Evolutionary conservation across 2,329 filamentous ascomycete genomes (phyloP), one percentile per base, ranked within the genome.

Genomic region (Canariomyces notabilis): DNA sequence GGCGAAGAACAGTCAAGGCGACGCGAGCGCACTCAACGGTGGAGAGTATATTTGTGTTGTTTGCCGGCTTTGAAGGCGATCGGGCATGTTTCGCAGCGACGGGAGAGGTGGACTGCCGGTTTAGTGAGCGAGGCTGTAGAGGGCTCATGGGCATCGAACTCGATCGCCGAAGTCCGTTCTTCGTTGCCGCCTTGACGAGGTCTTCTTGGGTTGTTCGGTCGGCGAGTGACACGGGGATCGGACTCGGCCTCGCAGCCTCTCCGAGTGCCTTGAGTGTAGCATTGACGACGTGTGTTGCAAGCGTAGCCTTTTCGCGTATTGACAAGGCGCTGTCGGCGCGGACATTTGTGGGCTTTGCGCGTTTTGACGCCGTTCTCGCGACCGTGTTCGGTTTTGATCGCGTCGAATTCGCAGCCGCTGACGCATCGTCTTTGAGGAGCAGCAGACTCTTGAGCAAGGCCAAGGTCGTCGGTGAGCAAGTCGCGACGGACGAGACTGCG

Each of bases 251-350:
- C 16, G 80, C 72, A 0, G 80, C 80, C 46, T 86, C 81, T n/a
- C 75, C 74, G 3, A 91, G 72, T 8, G 77, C 73, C 58, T 86
- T 89, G 32, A 90, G 71, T 1, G 82, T 75, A 6, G 72, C 70
- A 61, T 90, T 91, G 57, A 89, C 79, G 29, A 88, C 72, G 51
- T 89, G 79, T 0, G 85, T 88, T 11, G 86, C 85, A 29, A 90
- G 67, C 36, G 78, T 71, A 41, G 80, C 81, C 62, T 76, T 80
- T 48, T 88, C 83, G 56, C 76, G 79, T 5, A 71, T 61, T 4
- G 74, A 67, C 22, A 84, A 63, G 37, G 67, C 66, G 41, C 62
- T 63, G 26, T 71, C 55, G 9, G 49, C 45, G 32, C 47, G 43
- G 26, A 48, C 47, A 33, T 53, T 61, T 37, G 49, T 64, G 54